Percentiles rank a stretch among this genome's conserved stretches.
These are phyloP conservation scores for Rutstroemia sp. DNA, from an alignment of 2,329 filamentous ascomycete genomes.

Conservation along the genomic window DNA sequence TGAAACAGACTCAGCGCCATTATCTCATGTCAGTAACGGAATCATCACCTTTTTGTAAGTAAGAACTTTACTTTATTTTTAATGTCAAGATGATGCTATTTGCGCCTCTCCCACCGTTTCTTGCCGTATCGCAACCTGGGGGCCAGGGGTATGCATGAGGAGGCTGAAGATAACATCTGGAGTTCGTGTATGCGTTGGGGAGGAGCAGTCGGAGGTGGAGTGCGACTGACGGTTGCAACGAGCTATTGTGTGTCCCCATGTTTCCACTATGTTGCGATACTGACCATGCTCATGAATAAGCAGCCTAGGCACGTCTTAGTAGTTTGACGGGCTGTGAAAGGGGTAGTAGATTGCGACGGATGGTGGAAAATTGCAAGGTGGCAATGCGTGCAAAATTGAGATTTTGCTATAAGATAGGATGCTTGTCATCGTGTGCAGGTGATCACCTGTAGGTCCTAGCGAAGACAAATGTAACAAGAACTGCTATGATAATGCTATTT, in stretches of 20 bases:
- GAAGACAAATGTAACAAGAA: too few species aligned
- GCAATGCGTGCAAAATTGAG: not conserved
- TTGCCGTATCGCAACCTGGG: not conserved
- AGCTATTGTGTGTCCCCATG: too few species aligned
- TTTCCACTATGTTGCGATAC: too few species aligned
- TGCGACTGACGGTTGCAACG: too few species aligned
- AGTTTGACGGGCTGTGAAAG: too few species aligned
- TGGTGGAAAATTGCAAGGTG: not conserved
- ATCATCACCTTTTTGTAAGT: not conserved
- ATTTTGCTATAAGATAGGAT: not conserved
- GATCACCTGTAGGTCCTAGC: too few species aligned
- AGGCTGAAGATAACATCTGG: constrained; percentile 1
- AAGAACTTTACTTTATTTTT: not conserved
- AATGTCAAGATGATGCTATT: not conserved
- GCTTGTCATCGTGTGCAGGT: too few species aligned
- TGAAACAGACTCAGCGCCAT: not conserved
- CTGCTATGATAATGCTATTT: too few species aligned
- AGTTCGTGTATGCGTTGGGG: not conserved
- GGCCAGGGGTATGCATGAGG: not conserved
- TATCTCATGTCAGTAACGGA: not conserved
- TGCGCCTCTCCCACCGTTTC: not conserved
- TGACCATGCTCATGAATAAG: too few species aligned
- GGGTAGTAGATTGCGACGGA: not conserved
- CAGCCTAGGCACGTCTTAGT: too few species aligned
- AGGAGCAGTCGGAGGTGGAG: not conserved